Base-by-base conservation (phyloP, 345 rosid genomes). In the Bruguiera sexangula region DNA sequence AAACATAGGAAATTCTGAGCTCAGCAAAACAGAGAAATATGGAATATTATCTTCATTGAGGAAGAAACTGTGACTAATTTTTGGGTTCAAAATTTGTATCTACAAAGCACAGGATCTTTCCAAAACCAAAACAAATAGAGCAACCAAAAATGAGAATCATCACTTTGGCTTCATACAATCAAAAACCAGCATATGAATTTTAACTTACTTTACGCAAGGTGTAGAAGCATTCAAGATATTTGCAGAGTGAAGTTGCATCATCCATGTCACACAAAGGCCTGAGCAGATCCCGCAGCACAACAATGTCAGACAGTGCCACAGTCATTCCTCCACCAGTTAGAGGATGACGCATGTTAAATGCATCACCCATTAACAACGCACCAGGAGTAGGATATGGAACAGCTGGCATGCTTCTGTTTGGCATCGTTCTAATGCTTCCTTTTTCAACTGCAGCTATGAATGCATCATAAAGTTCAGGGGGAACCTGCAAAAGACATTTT, bases 351-450 rank as follows among this genome's bases (percentile, higher is more conserved):
- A 76, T 76, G 66, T 76, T 76, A 53, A 76, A 76, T 30, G 80
- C 75, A 51, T 76, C 80, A 21, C 80, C 75, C 75, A 76, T 76
- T 30, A 76, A 55, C 55, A 76, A 56, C 24, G 80, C 80, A 54
- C 75, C 75, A 20, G 76, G 76, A 8, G 80, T 76, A 46, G 80
- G 76, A 62, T 71, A 57, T 16, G 80, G 80, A 62, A 60, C 37
- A 46, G 80, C 80, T 46, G 80, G 80, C 80, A 76, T 76, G 61
- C 80, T 76, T 67, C 75, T 67, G 73, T 76, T 76, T 52, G 80
- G 80, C 80, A 76, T 76, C 32, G 69, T 76, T 52, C 80, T 67
- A 8, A 76, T 76, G 72, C 36, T 76, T 57, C 80, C 76, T 55
- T 76, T 67, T 16, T 76, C 75, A 46, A 71, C 61, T 61, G 80